A percentile compares a stretch with the other conserved stretches of the same genome.
Conservation (phyloP, 352 stramenopile genomes). For the Phytophthora hybrid region DNA sequence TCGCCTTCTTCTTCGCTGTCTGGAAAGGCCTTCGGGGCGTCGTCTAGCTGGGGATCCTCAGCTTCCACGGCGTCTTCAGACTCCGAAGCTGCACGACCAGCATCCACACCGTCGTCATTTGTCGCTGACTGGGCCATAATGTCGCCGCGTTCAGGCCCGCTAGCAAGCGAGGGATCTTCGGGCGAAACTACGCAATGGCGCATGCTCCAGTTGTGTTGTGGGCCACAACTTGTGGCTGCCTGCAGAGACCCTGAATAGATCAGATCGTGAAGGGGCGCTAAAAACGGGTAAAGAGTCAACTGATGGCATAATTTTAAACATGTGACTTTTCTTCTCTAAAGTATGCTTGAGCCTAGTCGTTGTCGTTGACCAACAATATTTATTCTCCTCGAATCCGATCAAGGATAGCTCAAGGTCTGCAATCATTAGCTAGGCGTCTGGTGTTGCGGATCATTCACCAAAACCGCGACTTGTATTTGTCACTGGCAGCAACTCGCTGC, state of each 20-base stretch:
- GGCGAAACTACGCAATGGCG: constrained; percentile 18
- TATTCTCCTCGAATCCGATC: not conserved
- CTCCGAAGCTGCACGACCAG: constrained; percentile 1
- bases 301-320: not conserved
- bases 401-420: constrained; percentile 18
- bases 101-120: constrained; percentile 4
- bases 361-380: too few species aligned
- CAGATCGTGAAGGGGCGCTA: constrained; percentile 20
- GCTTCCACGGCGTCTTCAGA: constrained; percentile 6
- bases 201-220: too few species aligned
- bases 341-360: not conserved
- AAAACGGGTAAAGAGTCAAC: constrained; percentile 26
- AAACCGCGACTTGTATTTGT: constrained; percentile 10
- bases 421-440: constrained; percentile 4
- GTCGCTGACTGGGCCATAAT: constrained; percentile 17
- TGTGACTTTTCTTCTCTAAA: too few species aligned
- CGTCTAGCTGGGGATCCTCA: constrained; percentile 29
- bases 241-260: constrained; percentile 4
- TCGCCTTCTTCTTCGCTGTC: constrained; percentile 33
- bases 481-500: not conserved
- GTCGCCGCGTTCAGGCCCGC: not conserved
- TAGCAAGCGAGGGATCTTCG: constrained; percentile 17
- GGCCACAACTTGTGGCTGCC: too few species aligned
- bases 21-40: constrained; percentile 23
- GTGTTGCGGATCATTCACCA: constrained; percentile 1